Evolutionary conservation across 208 protist species (phyloP), one percentile per base, ranked within the genome.

Genomic region (Angomonas deanei): DNA sequence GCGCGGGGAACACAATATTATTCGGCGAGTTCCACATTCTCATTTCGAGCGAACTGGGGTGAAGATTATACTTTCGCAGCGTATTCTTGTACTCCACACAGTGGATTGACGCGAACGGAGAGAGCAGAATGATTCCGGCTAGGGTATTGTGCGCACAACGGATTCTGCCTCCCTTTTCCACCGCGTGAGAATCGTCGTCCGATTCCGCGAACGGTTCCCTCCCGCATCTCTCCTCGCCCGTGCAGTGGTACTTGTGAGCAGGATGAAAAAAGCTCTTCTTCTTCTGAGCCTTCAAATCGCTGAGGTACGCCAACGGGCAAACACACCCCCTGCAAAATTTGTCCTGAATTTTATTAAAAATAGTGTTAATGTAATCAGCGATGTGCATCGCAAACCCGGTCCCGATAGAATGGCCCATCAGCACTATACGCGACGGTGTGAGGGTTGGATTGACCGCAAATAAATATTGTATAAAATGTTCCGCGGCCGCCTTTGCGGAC

Each of bases 401-500:
- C 42, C 76, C 76, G 38, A 82, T 77, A 53, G 71, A 82, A 64
- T 82, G 71, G n/a, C 76, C 76, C 28, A 82, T 66, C n/a, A 82
- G 62, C 6, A 78, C 47, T 19, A 82, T 57, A 17, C 76, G 71
- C 1, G 76, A 82, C 10, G 68, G 67, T 10, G 76, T 74, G 13
- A 82, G 31, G 65, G 55, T 66, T 0, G 61, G 66, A 39, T 82
- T 68, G 34, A 66, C 61, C 2, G 66, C 17, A 34, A 82, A 71
- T 27, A 82, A 71, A 42, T 69, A 82, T 64, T 77, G 61, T 1
- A 82, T 55, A 19, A 77, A 63, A 55, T 71, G 66, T 64, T 82
- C 76, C 71, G 72, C 72, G 21, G 68, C 47, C 15, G 61, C 71
- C 26, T 82, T 82, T 19, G 77, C 39, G 32, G 70, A 70, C 3